Base-by-base conservation (phyloP, 163 green algal genomes). In the Scenedesmus sp. region DNA sequence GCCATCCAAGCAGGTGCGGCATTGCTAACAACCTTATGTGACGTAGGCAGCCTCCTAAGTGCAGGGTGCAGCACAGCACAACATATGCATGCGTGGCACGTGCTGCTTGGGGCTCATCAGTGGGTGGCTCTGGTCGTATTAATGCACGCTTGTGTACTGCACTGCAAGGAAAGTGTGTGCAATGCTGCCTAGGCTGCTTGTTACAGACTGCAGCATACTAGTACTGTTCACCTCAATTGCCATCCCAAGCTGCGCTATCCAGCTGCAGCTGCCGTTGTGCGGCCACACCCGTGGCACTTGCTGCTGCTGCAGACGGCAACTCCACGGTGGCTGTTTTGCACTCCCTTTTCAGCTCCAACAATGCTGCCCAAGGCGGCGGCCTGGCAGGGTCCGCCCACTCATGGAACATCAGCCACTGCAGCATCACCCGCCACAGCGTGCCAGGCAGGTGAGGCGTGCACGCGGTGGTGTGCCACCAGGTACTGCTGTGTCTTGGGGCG, bases 401-500 rank as follows among this genome's bases (percentile, higher is more conserved):
- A 15, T 76, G 65, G 65, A 76, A 76, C 65, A 76, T 76, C 65
- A 76, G 65, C 65, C 65, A 40, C 65, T 76, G 65, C 65, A 76
- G 65, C 65, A 76, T 76, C 65, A 76, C 65, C 30, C 37, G 40
- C 30, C 65, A 76, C 65, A 76, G 65, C 65, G 65, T 76, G 65
- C 65, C 65, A 20, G 65, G 65, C 30, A 76, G 65, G 65, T 76
- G 56, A 24, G 3, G 15, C 16, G 15, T 7, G 26, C 56, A 68
- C 26, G 16, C 46, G n/a, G 49, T 56, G 49, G 13, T 13, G 49
- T 20, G 49, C 49, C 1, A 20, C 49, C 15, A 20, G 49, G 16
- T 24, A 30, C 56, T 24, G 56, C 56, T 68, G 24, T 73, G 24
- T 35, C 5, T 12, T 13, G 5, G 61, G 61, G n/a, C n/a, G n/a